Evolutionary conservation across 2,329 filamentous ascomycete species (phyloP).

Genomic region (Xylaria digitata): DNA sequence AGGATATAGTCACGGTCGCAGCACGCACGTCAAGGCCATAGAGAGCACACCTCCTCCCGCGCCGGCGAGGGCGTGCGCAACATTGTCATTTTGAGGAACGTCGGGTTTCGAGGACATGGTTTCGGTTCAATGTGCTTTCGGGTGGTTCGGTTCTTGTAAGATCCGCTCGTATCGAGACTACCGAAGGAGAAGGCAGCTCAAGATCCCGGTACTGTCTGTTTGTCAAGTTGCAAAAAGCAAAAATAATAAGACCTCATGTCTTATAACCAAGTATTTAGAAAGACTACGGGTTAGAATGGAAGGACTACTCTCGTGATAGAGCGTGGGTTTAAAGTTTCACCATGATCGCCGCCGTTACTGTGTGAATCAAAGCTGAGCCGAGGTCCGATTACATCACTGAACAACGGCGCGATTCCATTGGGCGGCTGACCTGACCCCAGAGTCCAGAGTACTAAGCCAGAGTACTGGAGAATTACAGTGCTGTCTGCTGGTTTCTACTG

Average conservation of each 20-base stretch:
- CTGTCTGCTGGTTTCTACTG: background rate
- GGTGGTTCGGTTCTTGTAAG: constrained; percentile 4
- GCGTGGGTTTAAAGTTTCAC: constrained; percentile 32
- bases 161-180: background rate
- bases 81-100: constrained; percentile 91
- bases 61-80: constrained; percentile 92
- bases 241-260: constrained; percentile 18
- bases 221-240: constrained; percentile 2
- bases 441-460: no score
- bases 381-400: constrained; percentile 49
- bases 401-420: constrained; percentile 15
- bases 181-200: constrained; percentile 5
- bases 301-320: background rate
- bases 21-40: constrained; percentile 86
- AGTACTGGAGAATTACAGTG: background rate
- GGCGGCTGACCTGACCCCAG: background rate
- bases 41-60: constrained; percentile 94
- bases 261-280: constrained; percentile 4
- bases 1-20: background rate
- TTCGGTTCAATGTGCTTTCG: constrained; percentile 18
- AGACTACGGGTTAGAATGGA: background rate
- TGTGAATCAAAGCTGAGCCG: constrained; percentile 39
- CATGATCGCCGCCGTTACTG: constrained; percentile 15
- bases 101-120: constrained; percentile 63
- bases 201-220: constrained; percentile 18